These are phyloP conservation scores for Malassezia vespertilionis DNA, from an alignment of 1,284 basidiomycete genomes.

Conservation along the genomic window DNA sequence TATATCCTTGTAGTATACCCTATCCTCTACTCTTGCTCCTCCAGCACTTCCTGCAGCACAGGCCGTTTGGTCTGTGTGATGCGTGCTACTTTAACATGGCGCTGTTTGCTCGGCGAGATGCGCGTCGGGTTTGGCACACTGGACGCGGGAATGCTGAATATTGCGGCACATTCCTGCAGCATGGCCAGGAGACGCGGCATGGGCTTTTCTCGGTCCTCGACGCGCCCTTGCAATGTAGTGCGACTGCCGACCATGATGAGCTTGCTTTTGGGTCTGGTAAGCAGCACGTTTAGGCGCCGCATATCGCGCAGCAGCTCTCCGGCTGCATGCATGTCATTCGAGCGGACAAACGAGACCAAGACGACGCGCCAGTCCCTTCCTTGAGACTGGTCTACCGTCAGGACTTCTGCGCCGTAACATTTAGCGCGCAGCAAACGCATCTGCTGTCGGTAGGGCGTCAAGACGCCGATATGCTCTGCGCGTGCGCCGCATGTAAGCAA, in stretches of 20 bases:
- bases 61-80: not conserved
- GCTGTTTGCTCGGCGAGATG: slow-evolving; percentile 1
- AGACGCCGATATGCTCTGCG: slow-evolving; percentile 67
- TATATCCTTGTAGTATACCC: slow-evolving; percentile 4
- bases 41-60: slow-evolving; percentile 2
- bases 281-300: slow-evolving; percentile 33
- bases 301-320: slow-evolving; percentile 35
- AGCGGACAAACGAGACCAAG: slow-evolving; percentile 35
- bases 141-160: slow-evolving; percentile 8
- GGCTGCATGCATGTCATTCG: slow-evolving; percentile 12
- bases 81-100: not conserved
- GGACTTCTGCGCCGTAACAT: slow-evolving; percentile 55
- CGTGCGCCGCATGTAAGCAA: slow-evolving; percentile 60
- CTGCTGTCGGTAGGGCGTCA: slow-evolving; percentile 88
- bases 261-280: slow-evolving; percentile 53
- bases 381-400: slow-evolving; percentile 89
- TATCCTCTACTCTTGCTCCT: slow-evolving; percentile 4
- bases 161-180: slow-evolving; percentile 10
- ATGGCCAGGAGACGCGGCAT: slow-evolving; percentile 14
- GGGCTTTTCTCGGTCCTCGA: slow-evolving; percentile 2
- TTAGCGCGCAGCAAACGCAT: slow-evolving; percentile 59
- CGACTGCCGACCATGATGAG: slow-evolving; percentile 30
- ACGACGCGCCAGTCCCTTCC: slow-evolving; percentile 60
- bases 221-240: slow-evolving; percentile 18
- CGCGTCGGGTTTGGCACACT: not conserved